phyloP scores from a whole-genome alignment of 2,329 filamentous ascomycete genomes.

The Dactylonectria estremocensis region DNA sequence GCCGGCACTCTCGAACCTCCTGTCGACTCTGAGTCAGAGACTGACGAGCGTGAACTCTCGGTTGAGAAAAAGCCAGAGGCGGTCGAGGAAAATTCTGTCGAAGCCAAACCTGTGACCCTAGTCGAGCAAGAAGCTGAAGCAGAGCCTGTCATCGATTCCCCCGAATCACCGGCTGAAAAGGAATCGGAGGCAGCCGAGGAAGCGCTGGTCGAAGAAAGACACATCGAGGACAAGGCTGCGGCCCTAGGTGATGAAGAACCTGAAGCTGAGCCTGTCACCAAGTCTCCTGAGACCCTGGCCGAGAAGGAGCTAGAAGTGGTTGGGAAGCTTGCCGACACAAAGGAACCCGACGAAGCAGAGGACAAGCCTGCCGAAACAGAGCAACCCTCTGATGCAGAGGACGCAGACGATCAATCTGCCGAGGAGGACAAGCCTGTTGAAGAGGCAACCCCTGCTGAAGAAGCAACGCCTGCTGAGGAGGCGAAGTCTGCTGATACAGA shows the following conservation, averaged over 20 bases:
- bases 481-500: background rate
- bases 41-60: background rate
- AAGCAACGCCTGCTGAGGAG: background rate
- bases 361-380: background rate
- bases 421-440: background rate
- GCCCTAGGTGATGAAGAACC: background rate
- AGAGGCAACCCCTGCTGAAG: background rate
- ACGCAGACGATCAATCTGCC: background rate
- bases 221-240: conserved; percentile 3
- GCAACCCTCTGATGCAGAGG: background rate
- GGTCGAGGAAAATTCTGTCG: conserved; percentile 12
- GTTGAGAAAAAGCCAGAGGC: conserved; percentile 16
- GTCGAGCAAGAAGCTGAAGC: background rate
- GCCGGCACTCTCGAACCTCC: conserved; percentile 9
- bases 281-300: background rate
- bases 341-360: background rate
- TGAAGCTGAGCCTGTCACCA: background rate
- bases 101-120: background rate
- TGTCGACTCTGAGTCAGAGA: background rate
- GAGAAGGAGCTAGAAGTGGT: background rate
- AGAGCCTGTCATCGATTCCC: background rate
- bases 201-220: background rate
- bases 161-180: background rate
- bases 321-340: background rate
- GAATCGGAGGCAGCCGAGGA: background rate